Evolutionary conservation across 2,329 filamentous ascomycete genomes (phyloP).

Genomic region (Cordyceps cateniannulata): DNA sequence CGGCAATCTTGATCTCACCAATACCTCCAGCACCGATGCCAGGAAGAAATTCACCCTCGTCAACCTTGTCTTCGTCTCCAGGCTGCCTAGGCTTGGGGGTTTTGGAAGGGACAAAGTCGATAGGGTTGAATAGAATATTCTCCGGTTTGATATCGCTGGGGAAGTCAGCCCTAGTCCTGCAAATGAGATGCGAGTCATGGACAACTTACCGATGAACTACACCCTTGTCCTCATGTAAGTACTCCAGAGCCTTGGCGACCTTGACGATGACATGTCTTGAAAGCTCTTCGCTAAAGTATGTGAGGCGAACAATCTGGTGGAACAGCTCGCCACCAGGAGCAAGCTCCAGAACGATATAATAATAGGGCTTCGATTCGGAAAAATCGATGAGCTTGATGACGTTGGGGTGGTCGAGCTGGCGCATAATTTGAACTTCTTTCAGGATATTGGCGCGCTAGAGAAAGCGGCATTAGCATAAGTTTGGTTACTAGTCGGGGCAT

Average conservation of each 20-base stretch:
- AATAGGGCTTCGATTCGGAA: constrained; percentile 88
- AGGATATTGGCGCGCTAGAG: constrained; percentile 90
- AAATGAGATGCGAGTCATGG: constrained; percentile 18
- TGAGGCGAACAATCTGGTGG: constrained; percentile 95
- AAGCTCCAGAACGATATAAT: constrained; percentile 94
- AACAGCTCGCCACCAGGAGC: constrained; percentile 95
- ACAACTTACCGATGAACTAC: constrained; percentile 85
- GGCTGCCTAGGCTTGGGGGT: constrained; percentile 73
- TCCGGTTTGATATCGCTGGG: constrained; percentile 94
- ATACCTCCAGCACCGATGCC: constrained; percentile 85
- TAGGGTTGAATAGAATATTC: constrained; percentile 89
- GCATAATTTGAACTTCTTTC: constrained; percentile 99
- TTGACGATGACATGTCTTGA: constrained; percentile 92
- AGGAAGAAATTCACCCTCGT: constrained; percentile 86
- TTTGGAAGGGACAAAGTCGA: constrained; percentile 72
- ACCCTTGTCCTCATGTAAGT: constrained; percentile 88
- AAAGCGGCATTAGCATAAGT: constrained; percentile 21
- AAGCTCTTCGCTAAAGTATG: constrained; percentile 95
- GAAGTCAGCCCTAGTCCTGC: neutral
- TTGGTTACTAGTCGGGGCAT: neutral
- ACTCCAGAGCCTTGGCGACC: constrained; percentile 89
- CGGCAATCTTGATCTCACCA: constrained; percentile 92
- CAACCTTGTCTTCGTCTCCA: constrained; percentile 94
- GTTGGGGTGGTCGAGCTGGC: constrained; percentile 90
- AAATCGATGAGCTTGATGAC: constrained; percentile 93